Evolutionary conservation across 1,284 basidiomycete genomes (phyloP).

Genomic region (Sanghuangporus sanghuang): DNA sequence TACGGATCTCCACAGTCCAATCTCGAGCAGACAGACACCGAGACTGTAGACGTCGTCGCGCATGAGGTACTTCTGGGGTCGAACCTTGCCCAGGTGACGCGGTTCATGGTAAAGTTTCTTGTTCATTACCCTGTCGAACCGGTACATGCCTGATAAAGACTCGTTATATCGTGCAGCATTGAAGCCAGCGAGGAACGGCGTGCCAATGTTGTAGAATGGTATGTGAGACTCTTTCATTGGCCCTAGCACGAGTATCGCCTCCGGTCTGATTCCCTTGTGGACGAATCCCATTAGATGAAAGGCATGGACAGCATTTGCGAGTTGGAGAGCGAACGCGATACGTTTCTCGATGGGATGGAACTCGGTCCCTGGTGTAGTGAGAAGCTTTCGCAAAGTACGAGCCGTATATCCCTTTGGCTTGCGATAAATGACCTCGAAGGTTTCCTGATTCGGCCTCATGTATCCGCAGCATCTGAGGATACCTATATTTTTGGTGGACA

Average conservation of each 20-base stretch:
- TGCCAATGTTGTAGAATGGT: background rate
- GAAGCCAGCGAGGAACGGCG: constrained; percentile 1
- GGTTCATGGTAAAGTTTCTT: constrained; percentile 4
- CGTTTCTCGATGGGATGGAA: background rate
- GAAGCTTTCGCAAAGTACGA: background rate
- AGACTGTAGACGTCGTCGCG: constrained; percentile 13
- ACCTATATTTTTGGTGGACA: background rate
- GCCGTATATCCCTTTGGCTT: background rate
- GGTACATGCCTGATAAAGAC: background rate
- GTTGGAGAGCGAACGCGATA: background rate
- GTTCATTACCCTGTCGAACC: background rate
- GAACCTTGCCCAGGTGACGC: background rate
- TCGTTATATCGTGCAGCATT: background rate
- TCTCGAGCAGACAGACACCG: constrained; percentile 10
- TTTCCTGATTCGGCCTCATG: background rate
- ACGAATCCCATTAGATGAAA: background rate
- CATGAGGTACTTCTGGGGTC: background rate
- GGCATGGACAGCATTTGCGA: background rate
- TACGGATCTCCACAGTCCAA: constrained; percentile 13
- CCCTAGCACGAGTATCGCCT: background rate
- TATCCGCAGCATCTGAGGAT: constrained; percentile 4
- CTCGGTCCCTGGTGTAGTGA: background rate
- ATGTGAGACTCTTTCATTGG: background rate
- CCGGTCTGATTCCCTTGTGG: background rate
- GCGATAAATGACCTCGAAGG: background rate